Evolutionary conservation across 805 yeast genomes (phyloP), one percentile per base, ranked within the genome.

Genomic region (Candida saitoana): DNA sequence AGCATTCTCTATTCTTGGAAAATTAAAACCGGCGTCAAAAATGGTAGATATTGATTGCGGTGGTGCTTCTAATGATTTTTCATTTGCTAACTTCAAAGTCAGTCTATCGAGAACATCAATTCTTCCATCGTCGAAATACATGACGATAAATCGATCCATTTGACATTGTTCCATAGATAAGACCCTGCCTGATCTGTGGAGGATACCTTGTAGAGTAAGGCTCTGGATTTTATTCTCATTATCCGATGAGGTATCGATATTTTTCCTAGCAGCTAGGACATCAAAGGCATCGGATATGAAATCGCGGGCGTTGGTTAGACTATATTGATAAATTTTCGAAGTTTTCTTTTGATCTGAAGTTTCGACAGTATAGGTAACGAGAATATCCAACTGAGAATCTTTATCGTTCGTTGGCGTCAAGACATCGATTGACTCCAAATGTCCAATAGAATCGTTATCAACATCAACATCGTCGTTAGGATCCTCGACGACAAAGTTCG

Each of bases 21-120:
- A 68, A 37, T 63, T 57, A 52, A 73, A 82, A 0, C 85, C 87
- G 4, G 76, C 68, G 48, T 80, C 85, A 22, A 71, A 60, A 2
- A 80, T 49, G 0, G 77, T 61, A 2, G 68, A 52, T 3, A 79
- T 61, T 0, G 65, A 41, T 1, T 49, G 19, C 2, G 76, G 71
- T 25, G 52, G 48, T 29, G 7, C 32, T 12, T 29, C 11, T 6
- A 5, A 6, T 11, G 38, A 20, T 11, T 11, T 34, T 4, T 45
- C 44, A 44, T 49, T 50, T n/a, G 52, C 45, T 9, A 59, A 24
- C 8, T 46, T 49, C 65, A 66, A 50, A 2, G 56, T 43, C 1
- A 41, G 45, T 34, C 82, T 63, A 34, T 71, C 67, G 34, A 80
- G 52, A 1, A 76, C 43, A 46, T 71, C 74, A n/a, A 78, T 52